Evolutionary conservation across 1,284 basidiomycete genomes (phyloP).

Genomic region (Apiotrichum sp.): DNA sequence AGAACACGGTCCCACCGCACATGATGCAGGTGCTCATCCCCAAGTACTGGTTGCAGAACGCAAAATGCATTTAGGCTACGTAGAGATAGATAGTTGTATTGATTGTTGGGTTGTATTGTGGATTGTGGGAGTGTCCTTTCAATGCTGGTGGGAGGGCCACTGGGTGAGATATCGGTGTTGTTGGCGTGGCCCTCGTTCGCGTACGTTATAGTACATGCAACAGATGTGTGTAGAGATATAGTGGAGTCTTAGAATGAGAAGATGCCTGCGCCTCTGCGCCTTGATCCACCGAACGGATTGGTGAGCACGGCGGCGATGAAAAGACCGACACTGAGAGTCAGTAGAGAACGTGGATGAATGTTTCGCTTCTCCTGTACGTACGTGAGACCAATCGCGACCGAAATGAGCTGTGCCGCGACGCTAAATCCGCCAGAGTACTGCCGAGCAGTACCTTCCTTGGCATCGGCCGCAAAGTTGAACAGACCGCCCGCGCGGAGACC

Average conservation of each 20-base stretch:
- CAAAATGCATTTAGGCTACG: no score
- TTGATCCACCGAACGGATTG: conserved; percentile 49
- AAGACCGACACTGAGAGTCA: conserved; percentile 60
- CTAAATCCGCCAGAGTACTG: conserved; percentile 50
- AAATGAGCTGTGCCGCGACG: conserved; percentile 48
- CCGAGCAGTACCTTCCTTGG: conserved; percentile 5
- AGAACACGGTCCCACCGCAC: not conserved
- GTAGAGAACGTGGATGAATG: conserved; percentile 34
- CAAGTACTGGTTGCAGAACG: not conserved
- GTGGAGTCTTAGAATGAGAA: conserved; percentile 41
- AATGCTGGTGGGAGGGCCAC: no score
- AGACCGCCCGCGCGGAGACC: conserved; percentile 52
- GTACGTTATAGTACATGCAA: no score
- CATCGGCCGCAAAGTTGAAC: conserved; percentile 4
- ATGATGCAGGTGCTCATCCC: not conserved
- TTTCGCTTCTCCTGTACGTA: conserved; percentile 16
- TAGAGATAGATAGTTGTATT: no score
- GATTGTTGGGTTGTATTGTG: not conserved
- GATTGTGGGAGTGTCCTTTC: no score
- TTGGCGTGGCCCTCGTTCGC: no score
- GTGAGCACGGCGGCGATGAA: conserved; percentile 51
- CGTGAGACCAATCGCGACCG: conserved; percentile 51
- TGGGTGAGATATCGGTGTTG: no score
- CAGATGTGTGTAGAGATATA: no score
- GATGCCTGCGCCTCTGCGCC: conserved; percentile 47